Evolutionary conservation across 208 protist genomes (phyloP).

Genomic region (Porcisia deanei): DNA sequence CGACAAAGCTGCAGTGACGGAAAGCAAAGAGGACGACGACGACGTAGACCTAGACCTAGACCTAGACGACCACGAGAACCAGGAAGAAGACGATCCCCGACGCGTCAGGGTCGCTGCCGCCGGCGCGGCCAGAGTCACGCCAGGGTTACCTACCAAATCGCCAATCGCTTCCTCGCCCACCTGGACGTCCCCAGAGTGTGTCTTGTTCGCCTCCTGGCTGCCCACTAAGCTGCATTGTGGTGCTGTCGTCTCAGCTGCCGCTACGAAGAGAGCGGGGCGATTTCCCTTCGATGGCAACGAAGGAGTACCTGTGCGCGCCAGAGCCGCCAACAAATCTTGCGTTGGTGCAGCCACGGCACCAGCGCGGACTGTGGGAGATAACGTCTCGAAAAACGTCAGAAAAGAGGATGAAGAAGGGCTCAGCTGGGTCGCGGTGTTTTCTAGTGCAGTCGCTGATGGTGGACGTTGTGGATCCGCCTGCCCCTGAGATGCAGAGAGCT

Average conservation of each 20-base stretch:
- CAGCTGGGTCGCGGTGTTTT: not conserved
- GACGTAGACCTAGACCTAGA: constrained; percentile 3
- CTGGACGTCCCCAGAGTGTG: not conserved
- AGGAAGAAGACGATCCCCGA: constrained; percentile 15
- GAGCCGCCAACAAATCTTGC: constrained; percentile 7
- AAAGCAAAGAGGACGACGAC: not conserved
- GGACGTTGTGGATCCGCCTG: not conserved
- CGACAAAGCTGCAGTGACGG: not conserved
- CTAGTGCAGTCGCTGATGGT: not conserved
- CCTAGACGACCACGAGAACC: constrained; percentile 25
- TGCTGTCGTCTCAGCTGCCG: not conserved
- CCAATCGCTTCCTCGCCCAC: not conserved
- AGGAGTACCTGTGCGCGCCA: not conserved
- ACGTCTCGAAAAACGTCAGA: not conserved
- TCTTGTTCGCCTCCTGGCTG: not conserved
- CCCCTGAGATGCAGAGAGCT: constrained; percentile 16
- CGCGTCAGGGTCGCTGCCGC: not conserved
- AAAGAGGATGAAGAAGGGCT: not conserved
- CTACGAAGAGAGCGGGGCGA: not conserved
- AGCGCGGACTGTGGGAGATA: not conserved
- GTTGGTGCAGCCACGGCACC: constrained; percentile 13
- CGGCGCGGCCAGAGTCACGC: not conserved
- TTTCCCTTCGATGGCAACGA: not conserved
- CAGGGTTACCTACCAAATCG: not conserved
- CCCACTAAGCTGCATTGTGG: not conserved